A percentile compares a stretch with the other conserved stretches of the same genome.
Conservation (phyloP, 768 basidiomycete species). For the Clitopilus passeckerianus region DNA sequence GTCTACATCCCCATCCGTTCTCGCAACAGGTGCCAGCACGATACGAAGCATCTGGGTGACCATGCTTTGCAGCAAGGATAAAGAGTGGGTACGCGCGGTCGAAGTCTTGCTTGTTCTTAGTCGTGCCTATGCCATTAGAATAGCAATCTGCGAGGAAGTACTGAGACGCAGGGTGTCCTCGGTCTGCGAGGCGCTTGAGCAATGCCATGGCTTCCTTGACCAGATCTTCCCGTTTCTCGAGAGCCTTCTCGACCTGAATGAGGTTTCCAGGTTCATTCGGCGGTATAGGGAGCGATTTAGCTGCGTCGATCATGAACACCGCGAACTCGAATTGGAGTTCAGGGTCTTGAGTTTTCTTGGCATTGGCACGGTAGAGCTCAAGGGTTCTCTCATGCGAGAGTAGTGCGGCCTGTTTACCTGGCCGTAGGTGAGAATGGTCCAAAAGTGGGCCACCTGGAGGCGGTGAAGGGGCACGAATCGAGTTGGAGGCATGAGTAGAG, state of each 20-base stretch:
- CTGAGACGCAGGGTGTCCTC: slow-evolving; percentile 91
- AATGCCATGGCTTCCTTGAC: slow-evolving; percentile 83
- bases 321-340: slow-evolving; percentile 98
- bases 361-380: slow-evolving; percentile 95
- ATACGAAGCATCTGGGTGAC: slow-evolving; percentile 93
- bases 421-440: slow-evolving; percentile 89
- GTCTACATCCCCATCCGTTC: slow-evolving; percentile 96
- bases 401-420: slow-evolving; percentile 88
- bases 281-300: slow-evolving; percentile 83
- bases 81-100: slow-evolving; percentile 96
- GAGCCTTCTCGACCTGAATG: slow-evolving; percentile 74
- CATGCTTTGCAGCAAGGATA: slow-evolving; percentile 93
- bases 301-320: slow-evolving; percentile 97
- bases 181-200: slow-evolving; percentile 87
- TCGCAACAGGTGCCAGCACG: slow-evolving; percentile 97
- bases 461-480: slow-evolving; percentile 64
- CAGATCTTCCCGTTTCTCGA: slow-evolving; percentile 83
- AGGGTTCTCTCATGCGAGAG: slow-evolving; percentile 95
- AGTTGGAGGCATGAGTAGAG: slow-evolving; percentile 46
- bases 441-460: slow-evolving; percentile 65
- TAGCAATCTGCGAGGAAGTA: slow-evolving; percentile 99
- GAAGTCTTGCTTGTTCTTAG: slow-evolving; percentile 89
- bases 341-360: slow-evolving; percentile 97
- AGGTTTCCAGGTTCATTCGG: slow-evolving; percentile 65
- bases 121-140: slow-evolving; percentile 95